Percentiles rank a stretch among this genome's conserved stretches.
phyloP scores from a whole-genome alignment of 257 asterid species.

The Capsicum baccatum region DNA sequence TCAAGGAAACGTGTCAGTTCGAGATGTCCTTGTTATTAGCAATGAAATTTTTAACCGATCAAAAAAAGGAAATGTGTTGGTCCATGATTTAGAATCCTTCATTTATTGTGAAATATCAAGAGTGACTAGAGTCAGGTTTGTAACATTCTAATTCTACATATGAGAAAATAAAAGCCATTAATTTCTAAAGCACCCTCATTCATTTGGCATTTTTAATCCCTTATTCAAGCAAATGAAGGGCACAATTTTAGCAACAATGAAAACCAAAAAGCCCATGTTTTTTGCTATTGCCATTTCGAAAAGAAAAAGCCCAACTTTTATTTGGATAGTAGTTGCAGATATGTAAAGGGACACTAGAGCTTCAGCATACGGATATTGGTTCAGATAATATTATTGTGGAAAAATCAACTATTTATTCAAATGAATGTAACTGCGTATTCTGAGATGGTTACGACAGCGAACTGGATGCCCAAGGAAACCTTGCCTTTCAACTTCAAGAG shows the following conservation, averaged over 20 bases:
- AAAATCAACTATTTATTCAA: slow-evolving; percentile 3
- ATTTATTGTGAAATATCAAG: slow-evolving; percentile 16
- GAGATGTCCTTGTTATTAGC: background rate
- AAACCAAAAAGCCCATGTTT: background rate
- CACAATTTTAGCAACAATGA: background rate
- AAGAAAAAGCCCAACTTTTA: background rate
- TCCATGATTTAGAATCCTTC: slow-evolving; percentile 11
- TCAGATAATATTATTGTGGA: background rate
- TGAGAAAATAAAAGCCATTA: slow-evolving; percentile 15
- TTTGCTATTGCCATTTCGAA: background rate
- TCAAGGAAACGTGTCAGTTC: background rate
- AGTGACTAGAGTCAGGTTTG: background rate
- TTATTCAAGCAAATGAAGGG: slow-evolving; percentile 18
- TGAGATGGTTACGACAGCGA: slow-evolving; percentile 23
- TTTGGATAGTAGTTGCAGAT: slow-evolving; percentile 1
- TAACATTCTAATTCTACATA: background rate
- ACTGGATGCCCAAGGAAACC: slow-evolving; percentile 17
- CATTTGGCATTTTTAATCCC: background rate
- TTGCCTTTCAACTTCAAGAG: background rate
- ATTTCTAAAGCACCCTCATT: background rate
- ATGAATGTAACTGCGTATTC: background rate
- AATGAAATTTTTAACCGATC: background rate
- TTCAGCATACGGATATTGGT: slow-evolving; percentile 3
- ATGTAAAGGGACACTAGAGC: background rate
- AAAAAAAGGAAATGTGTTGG: background rate